A percentile compares a stretch with the other conserved stretches of the same genome.
Evolutionary conservation across 371 early-diverging fungal species (phyloP).

Genomic region (Syncephalastrum racemosum): DNA sequence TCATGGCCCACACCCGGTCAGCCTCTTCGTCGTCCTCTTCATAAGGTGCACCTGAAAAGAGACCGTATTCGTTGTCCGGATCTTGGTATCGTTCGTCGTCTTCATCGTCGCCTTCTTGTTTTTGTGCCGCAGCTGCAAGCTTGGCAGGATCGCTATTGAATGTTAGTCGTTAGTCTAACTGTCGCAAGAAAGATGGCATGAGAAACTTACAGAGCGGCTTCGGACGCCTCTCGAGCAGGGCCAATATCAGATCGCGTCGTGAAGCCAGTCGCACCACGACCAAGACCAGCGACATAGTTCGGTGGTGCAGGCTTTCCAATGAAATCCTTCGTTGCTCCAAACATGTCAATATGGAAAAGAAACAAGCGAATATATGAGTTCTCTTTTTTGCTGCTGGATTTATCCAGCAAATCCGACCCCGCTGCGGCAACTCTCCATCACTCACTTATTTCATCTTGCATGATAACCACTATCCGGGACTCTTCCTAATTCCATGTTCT

Average conservation of each 20-base stretch:
- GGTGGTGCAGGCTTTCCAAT: constrained; percentile 84
- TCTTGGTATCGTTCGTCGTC: constrained; percentile 84
- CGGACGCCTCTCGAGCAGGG: constrained; percentile 83
- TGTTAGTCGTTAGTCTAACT: neutral
- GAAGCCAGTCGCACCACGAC: constrained; percentile 96
- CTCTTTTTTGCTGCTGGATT: too few relatives aligned
- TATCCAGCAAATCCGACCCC: too few relatives aligned
- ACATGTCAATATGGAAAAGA: constrained; percentile 45
- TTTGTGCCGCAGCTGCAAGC: constrained; percentile 22
- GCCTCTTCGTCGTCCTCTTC: constrained; percentile 98
- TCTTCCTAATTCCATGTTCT: too few relatives aligned
- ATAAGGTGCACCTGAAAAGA: constrained; percentile 86
- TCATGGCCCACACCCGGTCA: constrained; percentile 87
- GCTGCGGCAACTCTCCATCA: too few relatives aligned
- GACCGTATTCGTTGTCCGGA: constrained; percentile 92
- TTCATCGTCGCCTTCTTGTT: constrained; percentile 53
- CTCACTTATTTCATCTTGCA: too few relatives aligned
- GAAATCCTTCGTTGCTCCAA: constrained; percentile 78
- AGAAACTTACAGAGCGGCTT: constrained; percentile 48
- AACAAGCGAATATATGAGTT: too few relatives aligned
- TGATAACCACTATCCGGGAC: too few relatives aligned
- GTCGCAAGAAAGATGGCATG: too few relatives aligned
- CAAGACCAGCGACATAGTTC: constrained; percentile 95
- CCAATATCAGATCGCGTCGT: constrained; percentile 98
- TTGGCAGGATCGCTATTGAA: constrained; percentile 36